phyloP scores from a whole-genome alignment of 176 grass and related monocot genomes.

The Oryza longistaminata region DNA sequence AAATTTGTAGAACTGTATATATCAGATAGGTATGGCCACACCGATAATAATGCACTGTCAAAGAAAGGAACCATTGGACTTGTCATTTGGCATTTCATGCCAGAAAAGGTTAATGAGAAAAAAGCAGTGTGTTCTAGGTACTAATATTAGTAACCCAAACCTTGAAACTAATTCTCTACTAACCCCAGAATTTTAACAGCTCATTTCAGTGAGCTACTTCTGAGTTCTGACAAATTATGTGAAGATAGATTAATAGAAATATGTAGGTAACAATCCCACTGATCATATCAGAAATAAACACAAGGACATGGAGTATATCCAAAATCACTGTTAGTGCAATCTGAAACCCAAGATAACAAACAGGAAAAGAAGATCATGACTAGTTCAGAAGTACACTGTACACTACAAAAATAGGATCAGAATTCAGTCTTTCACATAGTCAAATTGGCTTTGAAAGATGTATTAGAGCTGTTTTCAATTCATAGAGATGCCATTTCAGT shows the following conservation, averaged over 20 bases:
- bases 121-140: too few relatives aligned
- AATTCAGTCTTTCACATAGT: neutral
- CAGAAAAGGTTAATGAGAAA: too few relatives aligned
- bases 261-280: neutral
- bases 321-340: neutral
- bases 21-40: too few relatives aligned
- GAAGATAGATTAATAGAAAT: neutral
- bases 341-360: neutral
- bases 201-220: neutral
- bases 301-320: neutral
- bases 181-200: neutral
- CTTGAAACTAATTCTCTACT: too few relatives aligned
- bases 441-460: neutral
- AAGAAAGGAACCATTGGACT: too few relatives aligned
- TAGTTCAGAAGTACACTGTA: neutral
- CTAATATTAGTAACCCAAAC: too few relatives aligned
- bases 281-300: neutral
- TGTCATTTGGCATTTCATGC: too few relatives aligned
- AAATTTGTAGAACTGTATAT: too few relatives aligned
- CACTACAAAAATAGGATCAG: neutral
- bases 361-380: neutral
- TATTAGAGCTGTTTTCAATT: neutral
- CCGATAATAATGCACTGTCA: too few relatives aligned
- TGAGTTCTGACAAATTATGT: neutral
- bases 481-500: neutral